These are phyloP conservation scores for Chlorella variabilis DNA, from an alignment of 163 green algal genomes.

Conservation along the genomic window DNA sequence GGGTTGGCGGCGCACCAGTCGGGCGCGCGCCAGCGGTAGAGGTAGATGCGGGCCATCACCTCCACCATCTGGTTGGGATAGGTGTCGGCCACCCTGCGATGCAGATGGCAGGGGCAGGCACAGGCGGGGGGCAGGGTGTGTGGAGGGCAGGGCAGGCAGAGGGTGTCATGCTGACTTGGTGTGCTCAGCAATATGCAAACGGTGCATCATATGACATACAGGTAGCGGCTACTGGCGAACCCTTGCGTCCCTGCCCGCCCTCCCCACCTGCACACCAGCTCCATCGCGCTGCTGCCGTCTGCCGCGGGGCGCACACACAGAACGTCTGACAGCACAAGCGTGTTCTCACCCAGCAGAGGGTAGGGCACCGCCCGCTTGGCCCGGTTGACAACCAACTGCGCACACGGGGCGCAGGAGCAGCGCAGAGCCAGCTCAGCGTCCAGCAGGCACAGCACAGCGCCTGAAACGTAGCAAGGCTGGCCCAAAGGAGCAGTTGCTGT, in stretches of 20 bases:
- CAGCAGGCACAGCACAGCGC: background rate
- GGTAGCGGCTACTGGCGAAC: no score
- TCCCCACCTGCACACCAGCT: constrained; percentile 20
- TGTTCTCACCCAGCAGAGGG: constrained; percentile 80
- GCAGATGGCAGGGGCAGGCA: no score
- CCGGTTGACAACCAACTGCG: constrained; percentile 53
- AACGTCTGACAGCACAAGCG: constrained; percentile 69
- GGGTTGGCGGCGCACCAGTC: constrained; percentile 18
- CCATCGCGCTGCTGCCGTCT: background rate
- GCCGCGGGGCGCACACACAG: constrained; percentile 20
- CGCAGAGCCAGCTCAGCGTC: background rate
- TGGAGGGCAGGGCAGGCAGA: no score
- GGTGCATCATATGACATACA: no score
- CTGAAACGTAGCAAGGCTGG: no score
- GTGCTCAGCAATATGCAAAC: no score
- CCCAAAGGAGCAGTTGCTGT: background rate
- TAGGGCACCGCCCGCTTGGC: constrained; percentile 63
- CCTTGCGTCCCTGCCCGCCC: no score
- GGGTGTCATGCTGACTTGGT: no score
- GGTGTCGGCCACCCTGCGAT: constrained; percentile 74
- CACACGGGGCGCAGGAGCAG: background rate
- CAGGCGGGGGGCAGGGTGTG: no score
- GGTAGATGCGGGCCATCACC: constrained; percentile 61
- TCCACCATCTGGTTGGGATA: constrained; percentile 79
- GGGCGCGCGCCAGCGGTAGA: constrained; percentile 77